phyloP scores from a whole-genome alignment of 345 rosid genomes.

The Atalantia buxifolia region DNA sequence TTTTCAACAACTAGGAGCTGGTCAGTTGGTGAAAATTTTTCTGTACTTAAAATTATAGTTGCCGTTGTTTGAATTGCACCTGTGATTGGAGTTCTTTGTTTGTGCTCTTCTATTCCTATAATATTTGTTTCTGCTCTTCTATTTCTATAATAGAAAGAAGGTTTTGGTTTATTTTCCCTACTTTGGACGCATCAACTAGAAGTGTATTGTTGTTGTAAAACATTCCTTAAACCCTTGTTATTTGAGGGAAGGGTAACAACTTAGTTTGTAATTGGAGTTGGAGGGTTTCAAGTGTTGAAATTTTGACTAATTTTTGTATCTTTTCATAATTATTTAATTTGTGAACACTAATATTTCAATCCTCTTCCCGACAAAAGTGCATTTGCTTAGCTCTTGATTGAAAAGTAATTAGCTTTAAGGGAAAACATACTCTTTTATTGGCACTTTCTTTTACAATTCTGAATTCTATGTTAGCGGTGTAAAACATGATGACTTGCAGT shows the following conservation, averaged over 20 bases:
- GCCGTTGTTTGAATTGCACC: background rate
- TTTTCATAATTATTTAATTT: background rate
- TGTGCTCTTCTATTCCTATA: background rate
- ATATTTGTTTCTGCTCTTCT: background rate
- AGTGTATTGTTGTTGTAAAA: background rate
- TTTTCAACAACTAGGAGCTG: slow-evolving; percentile 95
- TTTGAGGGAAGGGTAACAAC: background rate
- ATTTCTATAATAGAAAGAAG: background rate
- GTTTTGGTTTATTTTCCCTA: background rate
- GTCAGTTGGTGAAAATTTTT: slow-evolving; percentile 38
- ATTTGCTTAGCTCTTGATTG: background rate
- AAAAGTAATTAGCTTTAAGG: background rate
- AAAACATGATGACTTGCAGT: background rate
- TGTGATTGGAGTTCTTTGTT: background rate
- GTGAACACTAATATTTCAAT: background rate
- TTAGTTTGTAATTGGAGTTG: background rate
- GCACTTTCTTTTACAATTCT: background rate
- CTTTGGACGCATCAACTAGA: background rate
- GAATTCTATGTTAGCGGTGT: background rate
- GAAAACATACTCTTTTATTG: background rate
- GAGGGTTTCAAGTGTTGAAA: background rate
- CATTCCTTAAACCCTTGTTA: background rate
- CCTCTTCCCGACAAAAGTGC: background rate
- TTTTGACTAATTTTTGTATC: background rate
- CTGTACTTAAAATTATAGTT: background rate